Percentiles rank a stretch among this genome's conserved stretches.
Conservation (phyloP, 1,284 basidiomycete species). For the Cerrena zonata region DNA sequence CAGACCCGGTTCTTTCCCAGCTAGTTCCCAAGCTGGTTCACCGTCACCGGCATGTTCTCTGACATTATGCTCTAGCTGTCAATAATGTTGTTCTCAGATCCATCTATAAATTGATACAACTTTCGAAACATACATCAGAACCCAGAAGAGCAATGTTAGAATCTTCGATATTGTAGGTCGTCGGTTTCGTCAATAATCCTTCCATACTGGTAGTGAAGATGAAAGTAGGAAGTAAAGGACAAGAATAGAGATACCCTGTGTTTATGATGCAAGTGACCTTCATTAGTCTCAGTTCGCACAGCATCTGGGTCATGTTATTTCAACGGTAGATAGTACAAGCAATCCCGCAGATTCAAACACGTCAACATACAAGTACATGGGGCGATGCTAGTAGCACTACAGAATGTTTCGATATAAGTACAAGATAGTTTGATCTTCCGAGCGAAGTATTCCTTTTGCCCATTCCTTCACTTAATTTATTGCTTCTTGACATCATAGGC, state of each 20-base stretch:
- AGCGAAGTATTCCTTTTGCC: too few species aligned
- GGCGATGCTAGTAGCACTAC: too few species aligned
- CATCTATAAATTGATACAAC: background rate
- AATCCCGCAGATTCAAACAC: too few species aligned
- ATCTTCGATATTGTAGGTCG: constrained; percentile 53
- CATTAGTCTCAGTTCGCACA: too few species aligned
- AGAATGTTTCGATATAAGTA: too few species aligned
- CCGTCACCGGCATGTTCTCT: constrained; percentile 47
- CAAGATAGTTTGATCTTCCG: too few species aligned
- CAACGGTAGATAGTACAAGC: too few species aligned
- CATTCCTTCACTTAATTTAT: too few species aligned
- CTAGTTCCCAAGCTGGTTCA: constrained; percentile 48
- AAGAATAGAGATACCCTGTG: too few species aligned
- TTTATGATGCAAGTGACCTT: too few species aligned
- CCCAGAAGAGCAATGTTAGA: constrained; percentile 59
- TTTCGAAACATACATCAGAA: constrained; percentile 42
- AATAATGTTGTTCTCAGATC: background rate
- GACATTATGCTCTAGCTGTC: constrained; percentile 52
- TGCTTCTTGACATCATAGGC: constrained; percentile 52
- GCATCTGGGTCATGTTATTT: too few species aligned
- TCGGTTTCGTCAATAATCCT: constrained; percentile 20
- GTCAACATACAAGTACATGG: too few species aligned
- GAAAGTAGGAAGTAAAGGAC: background rate
- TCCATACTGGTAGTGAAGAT: background rate
- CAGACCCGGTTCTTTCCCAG: constrained; percentile 39